A percentile compares a stretch with the other conserved stretches of the same genome.
Conservation (phyloP, 371 early-diverging fungal genomes). For the Rhizopus stolonifer region DNA sequence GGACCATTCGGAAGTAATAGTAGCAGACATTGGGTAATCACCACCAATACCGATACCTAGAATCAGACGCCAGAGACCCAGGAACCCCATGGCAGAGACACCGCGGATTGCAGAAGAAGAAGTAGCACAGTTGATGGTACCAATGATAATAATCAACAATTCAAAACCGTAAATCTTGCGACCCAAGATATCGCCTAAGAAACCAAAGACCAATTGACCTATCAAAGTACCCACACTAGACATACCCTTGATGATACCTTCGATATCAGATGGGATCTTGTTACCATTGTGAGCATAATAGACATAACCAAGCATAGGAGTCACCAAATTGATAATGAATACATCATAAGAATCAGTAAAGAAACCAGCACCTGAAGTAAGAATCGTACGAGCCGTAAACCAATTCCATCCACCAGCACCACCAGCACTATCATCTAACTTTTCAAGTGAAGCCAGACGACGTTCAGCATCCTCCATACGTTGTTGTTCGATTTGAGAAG, state of each 20-base stretch:
- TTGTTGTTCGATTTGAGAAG: constrained; percentile 26
- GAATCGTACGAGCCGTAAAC: constrained; percentile 81
- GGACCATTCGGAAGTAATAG: constrained; percentile 87
- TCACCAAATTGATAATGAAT: constrained; percentile 80
- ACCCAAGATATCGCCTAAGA: constrained; percentile 81
- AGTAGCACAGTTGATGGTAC: constrained; percentile 81
- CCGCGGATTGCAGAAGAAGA: constrained; percentile 68
- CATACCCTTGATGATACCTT: constrained; percentile 80
- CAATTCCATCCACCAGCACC: constrained; percentile 54
- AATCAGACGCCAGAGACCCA: constrained; percentile 81
- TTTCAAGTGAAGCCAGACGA: constrained; percentile 38
- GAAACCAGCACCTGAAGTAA: constrained; percentile 86
- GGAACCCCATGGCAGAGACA: constrained; percentile 66
- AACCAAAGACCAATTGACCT: constrained; percentile 88
- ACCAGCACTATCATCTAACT: constrained; percentile 29
- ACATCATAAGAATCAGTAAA: constrained; percentile 90
- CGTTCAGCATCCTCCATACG: constrained; percentile 32
- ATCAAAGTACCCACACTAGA: constrained; percentile 80
- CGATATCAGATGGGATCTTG: constrained; percentile 62
- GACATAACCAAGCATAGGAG: constrained; percentile 78
- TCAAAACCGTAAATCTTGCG: constrained; percentile 87
- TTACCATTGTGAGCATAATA: constrained; percentile 58
- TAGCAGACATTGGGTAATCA: constrained; percentile 84
- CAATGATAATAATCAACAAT: constrained; percentile 76
- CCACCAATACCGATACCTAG: constrained; percentile 88